Conservation (phyloP, 1,284 basidiomycete genomes). For the Fomitopsis palustris region DNA sequence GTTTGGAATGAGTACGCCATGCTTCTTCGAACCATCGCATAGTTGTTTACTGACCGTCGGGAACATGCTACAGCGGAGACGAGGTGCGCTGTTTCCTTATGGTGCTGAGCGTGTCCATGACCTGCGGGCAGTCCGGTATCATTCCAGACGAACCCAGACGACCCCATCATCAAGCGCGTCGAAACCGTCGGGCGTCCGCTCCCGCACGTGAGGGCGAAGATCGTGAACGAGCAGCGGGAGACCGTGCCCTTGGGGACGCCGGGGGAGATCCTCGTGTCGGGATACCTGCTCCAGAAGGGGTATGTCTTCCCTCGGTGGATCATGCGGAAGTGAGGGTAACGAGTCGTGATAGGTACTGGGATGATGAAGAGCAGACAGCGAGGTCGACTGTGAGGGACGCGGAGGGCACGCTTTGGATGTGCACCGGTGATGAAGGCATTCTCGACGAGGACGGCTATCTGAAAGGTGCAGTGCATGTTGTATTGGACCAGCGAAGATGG, state of each 20-base stretch:
- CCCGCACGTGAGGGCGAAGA: constrained; percentile 76
- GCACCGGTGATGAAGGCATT: constrained; percentile 81
- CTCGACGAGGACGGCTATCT: constrained; percentile 84
- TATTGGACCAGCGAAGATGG: neutral
- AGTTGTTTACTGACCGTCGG: neutral
- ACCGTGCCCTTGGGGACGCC: constrained; percentile 65
- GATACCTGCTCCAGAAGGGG: constrained; percentile 81
- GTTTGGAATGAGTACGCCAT: constrained; percentile 76
- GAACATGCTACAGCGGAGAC: constrained; percentile 29
- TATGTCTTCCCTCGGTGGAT: constrained; percentile 20
- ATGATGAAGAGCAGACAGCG: constrained; percentile 67
- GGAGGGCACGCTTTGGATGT: constrained; percentile 72
- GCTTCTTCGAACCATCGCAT: neutral
- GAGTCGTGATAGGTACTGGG: constrained; percentile 62
- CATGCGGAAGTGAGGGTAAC: neutral
- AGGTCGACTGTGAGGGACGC: constrained; percentile 56
- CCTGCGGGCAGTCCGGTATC: constrained; percentile 61
- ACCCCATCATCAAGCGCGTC: constrained; percentile 68
- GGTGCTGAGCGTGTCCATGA: neutral
- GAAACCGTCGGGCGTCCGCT: constrained; percentile 78
- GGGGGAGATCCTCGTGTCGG: constrained; percentile 72
- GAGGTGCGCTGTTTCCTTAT: constrained; percentile 19
- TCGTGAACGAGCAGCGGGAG: constrained; percentile 58
- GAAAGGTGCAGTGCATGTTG: constrained; percentile 37
- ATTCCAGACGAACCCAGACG: constrained; percentile 70